phyloP scores from a whole-genome alignment of 768 basidiomycete genomes.

The Russula vinacea region DNA sequence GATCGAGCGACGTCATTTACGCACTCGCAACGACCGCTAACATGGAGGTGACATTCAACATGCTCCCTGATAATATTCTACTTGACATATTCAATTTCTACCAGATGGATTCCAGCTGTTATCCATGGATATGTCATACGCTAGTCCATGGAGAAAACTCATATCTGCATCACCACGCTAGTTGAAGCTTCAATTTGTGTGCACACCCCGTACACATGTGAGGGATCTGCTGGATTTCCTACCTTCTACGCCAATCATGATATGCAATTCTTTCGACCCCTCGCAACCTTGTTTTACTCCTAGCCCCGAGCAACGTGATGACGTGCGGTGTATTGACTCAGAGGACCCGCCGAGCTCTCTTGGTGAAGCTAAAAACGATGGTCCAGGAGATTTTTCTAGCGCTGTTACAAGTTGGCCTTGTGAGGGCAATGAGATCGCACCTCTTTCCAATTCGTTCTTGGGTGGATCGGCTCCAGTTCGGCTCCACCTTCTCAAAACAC shows the following conservation, averaged over 20 bases:
- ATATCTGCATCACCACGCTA: constrained; percentile 11
- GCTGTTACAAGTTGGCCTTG: not conserved
- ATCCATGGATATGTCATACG: constrained; percentile 6
- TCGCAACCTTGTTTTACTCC: not conserved
- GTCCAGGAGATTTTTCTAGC: not conserved
- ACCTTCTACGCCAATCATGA: constrained; percentile 5
- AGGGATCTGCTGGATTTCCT: constrained; percentile 1
- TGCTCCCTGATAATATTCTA: constrained; percentile 10
- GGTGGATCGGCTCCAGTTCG: constrained; percentile 7
- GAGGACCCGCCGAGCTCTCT: not conserved
- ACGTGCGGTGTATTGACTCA: not conserved
- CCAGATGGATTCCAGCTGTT: not conserved
- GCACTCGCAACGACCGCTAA: not conserved
- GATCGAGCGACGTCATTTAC: not conserved
- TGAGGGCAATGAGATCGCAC: not conserved
- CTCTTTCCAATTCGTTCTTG: not conserved
- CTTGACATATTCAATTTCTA: constrained; percentile 21
- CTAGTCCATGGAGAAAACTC: constrained; percentile 14
- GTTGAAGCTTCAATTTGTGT: constrained; percentile 9
- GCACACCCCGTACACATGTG: constrained; percentile 1
- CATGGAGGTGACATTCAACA: not conserved
- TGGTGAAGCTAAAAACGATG: not conserved
- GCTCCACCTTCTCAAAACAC: not conserved
- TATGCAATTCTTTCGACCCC: not conserved
- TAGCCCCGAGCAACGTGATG: not conserved